These are phyloP conservation scores for Pisolithus thermaeus DNA, from an alignment of 1,284 basidiomycete species.

Conservation along the genomic window DNA sequence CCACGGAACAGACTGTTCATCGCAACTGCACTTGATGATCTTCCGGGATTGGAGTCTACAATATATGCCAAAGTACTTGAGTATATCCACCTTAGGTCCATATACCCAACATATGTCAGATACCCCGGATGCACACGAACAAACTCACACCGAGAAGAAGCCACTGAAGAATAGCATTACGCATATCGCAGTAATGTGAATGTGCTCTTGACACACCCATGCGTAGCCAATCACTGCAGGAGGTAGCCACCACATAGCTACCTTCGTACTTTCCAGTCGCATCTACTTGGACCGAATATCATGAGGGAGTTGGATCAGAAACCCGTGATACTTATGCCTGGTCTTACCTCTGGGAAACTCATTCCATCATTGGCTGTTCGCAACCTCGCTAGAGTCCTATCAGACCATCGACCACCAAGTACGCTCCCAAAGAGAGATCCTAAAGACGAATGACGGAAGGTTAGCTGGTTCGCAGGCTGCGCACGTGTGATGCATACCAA, in stretches of 20 bases:
- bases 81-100: constrained; percentile 54
- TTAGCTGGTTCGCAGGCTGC: neutral
- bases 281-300: constrained; percentile 41
- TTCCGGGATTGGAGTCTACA: constrained; percentile 72
- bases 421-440: constrained; percentile 68
- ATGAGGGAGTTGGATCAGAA: neutral
- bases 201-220: constrained; percentile 66
- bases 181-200: constrained; percentile 61
- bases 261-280: constrained; percentile 65
- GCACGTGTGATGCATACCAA: constrained; percentile 37
- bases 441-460: constrained; percentile 13
- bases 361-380: constrained; percentile 60
- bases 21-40: constrained; percentile 67
- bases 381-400: constrained; percentile 52
- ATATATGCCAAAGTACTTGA: constrained; percentile 69
- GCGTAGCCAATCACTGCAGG: constrained; percentile 64
- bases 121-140: neutral
- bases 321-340: neutral
- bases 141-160: constrained; percentile 60
- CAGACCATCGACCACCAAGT: constrained; percentile 75
- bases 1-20: constrained; percentile 69
- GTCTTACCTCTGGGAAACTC: constrained; percentile 60
- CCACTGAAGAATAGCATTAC: constrained; percentile 62
- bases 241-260: constrained; percentile 51
- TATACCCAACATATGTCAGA: neutral